Percentiles rank a stretch among this genome's conserved stretches.
Conservation (phyloP, 2,329 filamentous ascomycete genomes). For the Arthrobotrys sinensis region DNA sequence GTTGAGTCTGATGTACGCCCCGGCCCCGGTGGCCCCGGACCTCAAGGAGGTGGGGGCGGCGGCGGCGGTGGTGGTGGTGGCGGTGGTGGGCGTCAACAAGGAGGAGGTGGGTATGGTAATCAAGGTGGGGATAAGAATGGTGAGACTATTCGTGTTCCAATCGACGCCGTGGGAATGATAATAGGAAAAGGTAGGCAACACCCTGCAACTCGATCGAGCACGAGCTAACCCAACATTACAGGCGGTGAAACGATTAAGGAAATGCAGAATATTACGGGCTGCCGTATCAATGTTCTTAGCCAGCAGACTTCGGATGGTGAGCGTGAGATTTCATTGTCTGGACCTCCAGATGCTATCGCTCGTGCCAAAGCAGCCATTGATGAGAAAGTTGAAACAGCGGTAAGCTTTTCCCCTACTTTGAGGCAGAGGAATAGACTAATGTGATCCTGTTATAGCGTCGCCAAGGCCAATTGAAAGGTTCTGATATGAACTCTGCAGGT, state of each 20-base stretch:
- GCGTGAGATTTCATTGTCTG: slow-evolving; percentile 88
- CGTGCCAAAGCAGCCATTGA: slow-evolving; percentile 87
- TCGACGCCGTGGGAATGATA: slow-evolving; percentile 95
- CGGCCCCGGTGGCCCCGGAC: slow-evolving; percentile 67
- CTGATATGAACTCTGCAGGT: slow-evolving; percentile 39
- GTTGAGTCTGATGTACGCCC: slow-evolving; percentile 87
- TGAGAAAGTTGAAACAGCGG: slow-evolving; percentile 91
- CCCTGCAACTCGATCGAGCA: background rate
- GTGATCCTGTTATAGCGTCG: slow-evolving; percentile 38
- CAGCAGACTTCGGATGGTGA: slow-evolving; percentile 83
- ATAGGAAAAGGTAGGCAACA: slow-evolving; percentile 80
- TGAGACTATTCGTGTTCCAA: slow-evolving; percentile 87
- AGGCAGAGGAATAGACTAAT: slow-evolving; percentile 15
- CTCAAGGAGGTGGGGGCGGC: slow-evolving; percentile 65
- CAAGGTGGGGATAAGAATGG: slow-evolving; percentile 78
- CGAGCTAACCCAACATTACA: slow-evolving; percentile 64
- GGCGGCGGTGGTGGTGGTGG: slow-evolving; percentile 66
- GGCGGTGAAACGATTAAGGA: slow-evolving; percentile 93
- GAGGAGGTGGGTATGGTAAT: slow-evolving; percentile 52
- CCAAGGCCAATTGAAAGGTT: slow-evolving; percentile 53
- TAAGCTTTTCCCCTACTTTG: slow-evolving; percentile 70
- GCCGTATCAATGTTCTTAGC: slow-evolving; percentile 94
- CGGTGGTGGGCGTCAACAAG: slow-evolving; percentile 66
- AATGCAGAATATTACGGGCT: slow-evolving; percentile 88
- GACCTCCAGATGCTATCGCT: slow-evolving; percentile 81